These are phyloP conservation scores for Phytophthora gonapodyides DNA, from an alignment of 352 stramenopile species.

Conservation along the genomic window DNA sequence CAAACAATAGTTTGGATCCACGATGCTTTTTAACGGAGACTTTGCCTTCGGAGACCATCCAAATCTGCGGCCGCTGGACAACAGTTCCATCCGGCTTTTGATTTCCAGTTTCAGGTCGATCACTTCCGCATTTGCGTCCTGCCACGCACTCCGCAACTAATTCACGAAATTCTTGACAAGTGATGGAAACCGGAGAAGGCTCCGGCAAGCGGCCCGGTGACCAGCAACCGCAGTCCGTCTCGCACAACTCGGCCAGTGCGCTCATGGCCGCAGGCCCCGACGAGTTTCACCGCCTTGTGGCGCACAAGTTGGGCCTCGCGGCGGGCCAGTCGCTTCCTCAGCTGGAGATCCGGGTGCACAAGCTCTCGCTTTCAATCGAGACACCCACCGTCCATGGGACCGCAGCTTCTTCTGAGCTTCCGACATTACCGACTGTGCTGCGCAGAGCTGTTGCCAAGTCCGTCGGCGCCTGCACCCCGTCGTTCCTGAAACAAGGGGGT, in stretches of 20 bases:
- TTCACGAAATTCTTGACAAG: constrained; percentile 1
- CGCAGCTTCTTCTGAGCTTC: constrained; percentile 25
- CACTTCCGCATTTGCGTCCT: constrained; percentile 28
- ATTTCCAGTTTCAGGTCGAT: constrained; percentile 19
- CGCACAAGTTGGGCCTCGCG: constrained; percentile 32
- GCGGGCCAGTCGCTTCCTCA: constrained; percentile 39
- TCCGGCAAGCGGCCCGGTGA: constrained; percentile 6
- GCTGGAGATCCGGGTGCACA: constrained; percentile 44
- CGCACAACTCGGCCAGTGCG: constrained; percentile 17
- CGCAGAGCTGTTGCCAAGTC: constrained; percentile 18
- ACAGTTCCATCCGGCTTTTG: constrained; percentile 10
- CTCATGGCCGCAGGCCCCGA: constrained; percentile 40
- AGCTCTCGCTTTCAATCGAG: constrained; percentile 42
- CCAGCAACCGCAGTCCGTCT: constrained; percentile 6
- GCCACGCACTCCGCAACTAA: neutral
- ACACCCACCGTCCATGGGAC: constrained; percentile 9
- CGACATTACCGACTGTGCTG: constrained; percentile 38
- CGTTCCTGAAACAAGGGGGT: constrained; percentile 10
- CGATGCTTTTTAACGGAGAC: constrained; percentile 17
- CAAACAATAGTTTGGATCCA: constrained; percentile 10
- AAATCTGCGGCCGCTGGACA: neutral
- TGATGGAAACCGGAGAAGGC: constrained; percentile 20
- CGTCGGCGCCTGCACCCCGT: constrained; percentile 1
- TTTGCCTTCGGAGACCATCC: constrained; percentile 14
- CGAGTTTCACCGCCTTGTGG: constrained; percentile 41